phyloP scores from a whole-genome alignment of 805 yeast genomes.

The Lipomyces spencermartinsiae region DNA sequence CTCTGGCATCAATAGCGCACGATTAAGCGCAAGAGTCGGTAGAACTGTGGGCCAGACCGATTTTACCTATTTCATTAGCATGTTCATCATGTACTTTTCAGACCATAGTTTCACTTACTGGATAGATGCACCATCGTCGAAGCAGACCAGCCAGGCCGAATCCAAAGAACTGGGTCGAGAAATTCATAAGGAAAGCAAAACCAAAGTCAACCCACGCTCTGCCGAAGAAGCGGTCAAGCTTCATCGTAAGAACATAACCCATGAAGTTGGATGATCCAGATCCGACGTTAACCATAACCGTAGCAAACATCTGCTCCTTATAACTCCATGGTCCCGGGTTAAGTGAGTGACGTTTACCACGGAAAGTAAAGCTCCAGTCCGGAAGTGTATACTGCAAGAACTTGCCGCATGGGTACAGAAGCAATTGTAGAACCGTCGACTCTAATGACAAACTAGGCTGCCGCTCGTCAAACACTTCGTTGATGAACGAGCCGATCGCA shows the following conservation, averaged over 20 bases:
- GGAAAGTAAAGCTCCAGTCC: not conserved
- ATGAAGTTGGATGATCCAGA: slow-evolving; percentile 25
- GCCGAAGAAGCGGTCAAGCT: slow-evolving; percentile 27
- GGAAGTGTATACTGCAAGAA: slow-evolving; percentile 33
- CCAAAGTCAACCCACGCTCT: slow-evolving; percentile 49
- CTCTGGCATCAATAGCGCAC: slow-evolving; percentile 53
- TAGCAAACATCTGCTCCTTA: slow-evolving; percentile 67
- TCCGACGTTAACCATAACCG: slow-evolving; percentile 47
- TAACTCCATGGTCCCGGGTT: slow-evolving; percentile 67
- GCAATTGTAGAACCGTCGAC: slow-evolving; percentile 68
- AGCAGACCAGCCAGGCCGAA: slow-evolving; percentile 70
- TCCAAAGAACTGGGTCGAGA: slow-evolving; percentile 67
- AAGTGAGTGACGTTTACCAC: slow-evolving; percentile 50
- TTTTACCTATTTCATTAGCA: too few species aligned
- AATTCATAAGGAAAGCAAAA: slow-evolving; percentile 58
- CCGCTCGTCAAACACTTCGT: slow-evolving; percentile 64
- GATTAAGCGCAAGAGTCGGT: slow-evolving; percentile 57
- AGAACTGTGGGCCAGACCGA: slow-evolving; percentile 62
- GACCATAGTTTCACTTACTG: too few species aligned
- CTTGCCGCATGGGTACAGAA: slow-evolving; percentile 65
- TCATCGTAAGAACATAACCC: slow-evolving; percentile 19
- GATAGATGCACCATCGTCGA: slow-evolving; percentile 52
- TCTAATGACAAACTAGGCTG: slow-evolving; percentile 62
- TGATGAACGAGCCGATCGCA: slow-evolving; percentile 63
- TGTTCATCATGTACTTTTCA: too few species aligned